Evolutionary conservation across 2,329 filamentous ascomycete species (phyloP).

Genomic region (Arthrobotrys iridis): DNA sequence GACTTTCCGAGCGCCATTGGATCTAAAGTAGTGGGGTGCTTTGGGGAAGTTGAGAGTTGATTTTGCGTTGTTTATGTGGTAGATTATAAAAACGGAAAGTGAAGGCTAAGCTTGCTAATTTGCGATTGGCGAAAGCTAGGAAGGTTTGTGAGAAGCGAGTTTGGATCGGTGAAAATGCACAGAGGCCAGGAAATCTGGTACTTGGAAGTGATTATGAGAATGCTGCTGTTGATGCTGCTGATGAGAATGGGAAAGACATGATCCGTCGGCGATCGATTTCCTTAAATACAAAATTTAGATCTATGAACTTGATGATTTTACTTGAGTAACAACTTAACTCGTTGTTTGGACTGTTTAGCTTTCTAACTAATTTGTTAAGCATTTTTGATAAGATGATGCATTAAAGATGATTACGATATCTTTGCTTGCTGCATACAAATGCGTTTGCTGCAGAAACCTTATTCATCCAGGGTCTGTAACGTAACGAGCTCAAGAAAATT

Average conservation of each 20-base stretch:
- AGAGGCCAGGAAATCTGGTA: too few species aligned
- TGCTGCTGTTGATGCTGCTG: conserved; percentile 11
- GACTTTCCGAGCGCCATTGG: conserved; percentile 51
- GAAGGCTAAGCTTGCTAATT: conserved; percentile 35
- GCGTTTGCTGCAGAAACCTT: too few species aligned
- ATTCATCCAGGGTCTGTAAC: background rate
- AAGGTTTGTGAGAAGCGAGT: too few species aligned
- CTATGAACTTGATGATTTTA: too few species aligned
- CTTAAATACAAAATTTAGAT: too few species aligned
- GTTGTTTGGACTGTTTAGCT: too few species aligned
- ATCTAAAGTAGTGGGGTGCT: background rate
- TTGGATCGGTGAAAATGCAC: too few species aligned
- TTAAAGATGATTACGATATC: conserved; percentile 26
- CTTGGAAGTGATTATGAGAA: too few species aligned
- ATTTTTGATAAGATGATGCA: background rate
- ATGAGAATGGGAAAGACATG: conserved; percentile 21
- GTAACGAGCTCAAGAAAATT: background rate
- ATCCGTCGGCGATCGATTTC: background rate
- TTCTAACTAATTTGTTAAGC: too few species aligned
- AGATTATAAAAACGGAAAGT: conserved; percentile 8
- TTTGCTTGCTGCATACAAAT: background rate
- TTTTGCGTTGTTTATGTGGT: conserved; percentile 37
- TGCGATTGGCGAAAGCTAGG: background rate
- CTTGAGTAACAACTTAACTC: too few species aligned
- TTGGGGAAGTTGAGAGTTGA: background rate